Evolutionary conservation across 148 eudicot species (phyloP).

Genomic region (Chenopodium quinoa): DNA sequence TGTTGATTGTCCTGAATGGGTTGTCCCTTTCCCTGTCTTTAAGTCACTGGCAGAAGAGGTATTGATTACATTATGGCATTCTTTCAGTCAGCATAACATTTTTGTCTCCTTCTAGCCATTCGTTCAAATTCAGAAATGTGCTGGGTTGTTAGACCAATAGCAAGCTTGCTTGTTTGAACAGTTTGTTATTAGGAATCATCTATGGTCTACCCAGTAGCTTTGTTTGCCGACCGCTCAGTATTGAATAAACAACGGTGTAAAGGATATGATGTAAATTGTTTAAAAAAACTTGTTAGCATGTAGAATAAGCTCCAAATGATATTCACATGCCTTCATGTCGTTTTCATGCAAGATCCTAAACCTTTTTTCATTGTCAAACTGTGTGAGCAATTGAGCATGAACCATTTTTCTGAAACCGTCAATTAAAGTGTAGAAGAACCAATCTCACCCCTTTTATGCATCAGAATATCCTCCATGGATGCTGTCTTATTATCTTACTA

Average conservation of each 20-base stretch:
- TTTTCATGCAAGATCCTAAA: background rate
- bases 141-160: background rate
- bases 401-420: background rate
- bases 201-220: background rate
- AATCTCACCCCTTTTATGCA: background rate
- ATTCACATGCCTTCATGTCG: background rate
- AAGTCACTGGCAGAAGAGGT: slow-evolving; percentile 96
- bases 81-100: background rate
- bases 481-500: background rate
- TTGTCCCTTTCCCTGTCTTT: slow-evolving; percentile 85
- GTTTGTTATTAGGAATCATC: background rate
- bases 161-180: background rate
- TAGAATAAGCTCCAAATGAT: background rate
- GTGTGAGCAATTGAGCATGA: background rate
- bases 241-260: slow-evolving; percentile 5
- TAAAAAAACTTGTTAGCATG: background rate
- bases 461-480: background rate
- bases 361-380: background rate
- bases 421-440: background rate
- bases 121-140: background rate
- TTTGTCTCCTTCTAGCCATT: background rate
- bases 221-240: background rate
- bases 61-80: slow-evolving; percentile 1
- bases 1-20: slow-evolving; percentile 99
- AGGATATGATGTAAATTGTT: no score